These are phyloP conservation scores for Nelumbo lutea DNA, from an alignment of 164 flowering plant genomes.

Conservation along the genomic window DNA sequence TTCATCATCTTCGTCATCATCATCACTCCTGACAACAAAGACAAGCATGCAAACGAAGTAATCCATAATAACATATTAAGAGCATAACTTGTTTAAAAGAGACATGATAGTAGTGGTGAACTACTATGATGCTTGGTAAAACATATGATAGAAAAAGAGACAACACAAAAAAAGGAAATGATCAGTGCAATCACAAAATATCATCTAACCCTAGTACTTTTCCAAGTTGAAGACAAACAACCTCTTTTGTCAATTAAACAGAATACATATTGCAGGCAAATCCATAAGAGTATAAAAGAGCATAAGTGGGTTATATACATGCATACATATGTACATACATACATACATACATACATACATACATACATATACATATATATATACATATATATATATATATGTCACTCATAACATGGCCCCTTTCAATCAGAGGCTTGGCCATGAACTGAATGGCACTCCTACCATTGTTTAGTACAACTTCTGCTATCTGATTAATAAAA, in stretches of 20 bases:
- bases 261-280: neutral
- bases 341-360: too few relatives aligned
- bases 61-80: neutral
- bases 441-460: too few relatives aligned
- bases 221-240: neutral
- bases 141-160: neutral
- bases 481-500: too few relatives aligned
- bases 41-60: conserved; percentile 5
- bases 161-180: neutral
- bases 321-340: too few relatives aligned
- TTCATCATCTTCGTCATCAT: conserved; percentile 66
- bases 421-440: too few relatives aligned
- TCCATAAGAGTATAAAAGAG: neutral
- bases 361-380: too few relatives aligned
- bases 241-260: neutral
- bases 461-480: too few relatives aligned
- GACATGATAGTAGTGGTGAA: neutral
- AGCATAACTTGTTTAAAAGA: neutral
- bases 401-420: too few relatives aligned
- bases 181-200: neutral
- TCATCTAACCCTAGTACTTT: neutral
- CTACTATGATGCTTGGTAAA: neutral
- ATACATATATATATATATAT: too few relatives aligned
- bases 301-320: neutral
- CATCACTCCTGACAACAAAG: conserved; percentile 58